A percentile compares a stretch with the other conserved stretches of the same genome.
Conservation (phyloP, 2,329 filamentous ascomycete genomes). For the Pyrenophora seminiperda region DNA sequence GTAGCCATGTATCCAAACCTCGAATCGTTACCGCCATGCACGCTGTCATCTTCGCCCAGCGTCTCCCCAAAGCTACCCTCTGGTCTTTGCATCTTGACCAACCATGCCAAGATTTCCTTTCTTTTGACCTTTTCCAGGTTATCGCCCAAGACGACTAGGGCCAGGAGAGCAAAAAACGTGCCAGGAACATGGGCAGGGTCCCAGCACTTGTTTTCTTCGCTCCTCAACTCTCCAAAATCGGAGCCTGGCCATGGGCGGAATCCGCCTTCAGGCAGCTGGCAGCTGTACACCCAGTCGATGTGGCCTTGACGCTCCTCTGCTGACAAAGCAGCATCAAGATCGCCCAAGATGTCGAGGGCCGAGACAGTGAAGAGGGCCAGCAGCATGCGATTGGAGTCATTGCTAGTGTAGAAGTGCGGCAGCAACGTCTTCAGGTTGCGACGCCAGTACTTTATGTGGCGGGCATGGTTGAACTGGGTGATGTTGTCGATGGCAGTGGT, state of each 20-base stretch:
- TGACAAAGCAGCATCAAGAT: slow-evolving; percentile 61
- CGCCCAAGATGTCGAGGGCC: slow-evolving; percentile 78
- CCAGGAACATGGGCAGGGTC: slow-evolving; percentile 84
- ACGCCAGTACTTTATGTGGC: slow-evolving; percentile 89
- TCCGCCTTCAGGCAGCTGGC: slow-evolving; percentile 84
- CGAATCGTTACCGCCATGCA: slow-evolving; percentile 83
- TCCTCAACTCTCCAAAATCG: slow-evolving; percentile 56
- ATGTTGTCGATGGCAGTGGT: slow-evolving; percentile 17
- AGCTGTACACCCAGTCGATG: slow-evolving; percentile 79
- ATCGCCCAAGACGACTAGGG: slow-evolving; percentile 70
- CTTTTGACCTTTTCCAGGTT: slow-evolving; percentile 68
- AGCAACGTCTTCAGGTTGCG: slow-evolving; percentile 83
- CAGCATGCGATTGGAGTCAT: slow-evolving; percentile 88
- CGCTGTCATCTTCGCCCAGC: slow-evolving; percentile 61
- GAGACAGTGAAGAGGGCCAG: slow-evolving; percentile 89
- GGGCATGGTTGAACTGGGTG: slow-evolving; percentile 42
- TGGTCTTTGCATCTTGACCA: slow-evolving; percentile 73
- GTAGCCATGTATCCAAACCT: slow-evolving; percentile 86
- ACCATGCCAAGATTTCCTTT: slow-evolving; percentile 71
- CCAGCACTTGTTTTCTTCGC: slow-evolving; percentile 62
- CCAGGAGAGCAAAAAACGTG: slow-evolving; percentile 84
- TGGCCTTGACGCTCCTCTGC: slow-evolving; percentile 61
- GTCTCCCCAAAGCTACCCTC: slow-evolving; percentile 94
- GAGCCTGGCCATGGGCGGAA: slow-evolving; percentile 85
- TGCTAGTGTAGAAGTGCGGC: slow-evolving; percentile 81